Evolutionary conservation across 495 filamentous ascomycete species (phyloP).

Genomic region (Aspergillus diversus): DNA sequence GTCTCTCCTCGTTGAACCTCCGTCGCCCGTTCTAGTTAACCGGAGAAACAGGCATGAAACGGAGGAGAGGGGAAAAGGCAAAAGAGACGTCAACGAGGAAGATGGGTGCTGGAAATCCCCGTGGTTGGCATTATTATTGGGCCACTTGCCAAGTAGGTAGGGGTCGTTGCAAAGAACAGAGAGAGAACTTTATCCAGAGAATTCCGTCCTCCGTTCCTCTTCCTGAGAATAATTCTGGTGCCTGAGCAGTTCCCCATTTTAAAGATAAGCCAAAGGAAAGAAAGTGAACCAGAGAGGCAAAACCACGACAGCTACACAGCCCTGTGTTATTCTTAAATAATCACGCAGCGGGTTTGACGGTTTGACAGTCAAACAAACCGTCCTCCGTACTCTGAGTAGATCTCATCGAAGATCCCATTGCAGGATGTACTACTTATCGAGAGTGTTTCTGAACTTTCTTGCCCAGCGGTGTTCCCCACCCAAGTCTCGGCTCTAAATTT

Average conservation of each 20-base stretch:
- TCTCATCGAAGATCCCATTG: conserved; percentile 23
- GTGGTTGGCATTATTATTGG: background rate
- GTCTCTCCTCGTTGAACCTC: background rate
- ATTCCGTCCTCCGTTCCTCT: no score
- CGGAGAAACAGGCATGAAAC: conserved; percentile 22
- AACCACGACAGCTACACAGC: conserved; percentile 10
- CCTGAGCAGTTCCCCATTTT: background rate
- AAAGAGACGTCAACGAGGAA: conserved; percentile 4
- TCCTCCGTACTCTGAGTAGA: conserved; percentile 14
- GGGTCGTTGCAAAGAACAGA: no score
- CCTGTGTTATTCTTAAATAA: background rate
- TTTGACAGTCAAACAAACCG: background rate
- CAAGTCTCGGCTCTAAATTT: background rate
- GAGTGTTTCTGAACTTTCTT: no score
- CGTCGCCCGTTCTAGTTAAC: conserved; percentile 9
- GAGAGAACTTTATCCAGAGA: background rate
- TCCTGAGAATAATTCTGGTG: background rate
- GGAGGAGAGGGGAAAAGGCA: conserved; percentile 14
- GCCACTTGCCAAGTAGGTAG: conserved; percentile 1
- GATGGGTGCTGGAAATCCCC: conserved; percentile 7
- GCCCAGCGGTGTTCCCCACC: no score
- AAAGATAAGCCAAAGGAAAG: background rate
- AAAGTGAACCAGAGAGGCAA: background rate
- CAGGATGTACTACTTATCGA: background rate
- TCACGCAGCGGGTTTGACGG: background rate